Evolutionary conservation across 768 basidiomycete species (phyloP).

Genomic region (Trametes villosa): DNA sequence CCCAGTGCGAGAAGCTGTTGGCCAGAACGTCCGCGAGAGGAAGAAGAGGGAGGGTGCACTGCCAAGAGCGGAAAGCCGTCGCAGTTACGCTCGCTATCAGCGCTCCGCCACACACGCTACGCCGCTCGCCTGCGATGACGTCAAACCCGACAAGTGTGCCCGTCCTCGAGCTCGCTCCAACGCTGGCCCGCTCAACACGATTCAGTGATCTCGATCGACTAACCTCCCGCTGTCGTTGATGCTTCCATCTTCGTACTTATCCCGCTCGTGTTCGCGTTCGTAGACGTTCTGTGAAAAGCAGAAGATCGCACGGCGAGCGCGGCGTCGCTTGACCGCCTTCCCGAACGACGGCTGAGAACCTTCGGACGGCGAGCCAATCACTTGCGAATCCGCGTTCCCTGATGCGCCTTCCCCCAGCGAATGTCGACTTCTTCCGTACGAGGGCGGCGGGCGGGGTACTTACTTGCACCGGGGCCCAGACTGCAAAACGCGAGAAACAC

Average conservation of each 20-base stretch:
- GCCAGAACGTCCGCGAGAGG: too few relatives aligned
- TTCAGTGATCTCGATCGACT: background rate
- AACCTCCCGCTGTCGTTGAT: background rate
- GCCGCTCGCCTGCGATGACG: background rate
- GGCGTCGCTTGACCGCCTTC: background rate
- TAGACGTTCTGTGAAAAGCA: too few relatives aligned
- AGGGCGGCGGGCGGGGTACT: too few relatives aligned
- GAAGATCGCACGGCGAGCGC: background rate
- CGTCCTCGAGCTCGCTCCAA: background rate
- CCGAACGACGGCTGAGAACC: background rate
- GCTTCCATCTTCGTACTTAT: background rate
- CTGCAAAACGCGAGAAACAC: too few relatives aligned
- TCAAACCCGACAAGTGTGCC: background rate
- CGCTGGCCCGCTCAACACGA: background rate
- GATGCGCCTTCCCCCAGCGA: background rate
- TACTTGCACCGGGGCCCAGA: too few relatives aligned
- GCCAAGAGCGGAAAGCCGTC: constrained; percentile 1
- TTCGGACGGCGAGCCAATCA: constrained; percentile 17
- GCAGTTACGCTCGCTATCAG: constrained; percentile 2
- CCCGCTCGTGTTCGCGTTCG: background rate
- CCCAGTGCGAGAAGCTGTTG: too few relatives aligned
- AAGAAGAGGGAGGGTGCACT: background rate
- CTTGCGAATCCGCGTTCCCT: background rate
- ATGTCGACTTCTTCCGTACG: background rate
- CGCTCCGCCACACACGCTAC: background rate